Conservation (phyloP, 345 rosid genomes). For the Citrus reticulata region DNA sequence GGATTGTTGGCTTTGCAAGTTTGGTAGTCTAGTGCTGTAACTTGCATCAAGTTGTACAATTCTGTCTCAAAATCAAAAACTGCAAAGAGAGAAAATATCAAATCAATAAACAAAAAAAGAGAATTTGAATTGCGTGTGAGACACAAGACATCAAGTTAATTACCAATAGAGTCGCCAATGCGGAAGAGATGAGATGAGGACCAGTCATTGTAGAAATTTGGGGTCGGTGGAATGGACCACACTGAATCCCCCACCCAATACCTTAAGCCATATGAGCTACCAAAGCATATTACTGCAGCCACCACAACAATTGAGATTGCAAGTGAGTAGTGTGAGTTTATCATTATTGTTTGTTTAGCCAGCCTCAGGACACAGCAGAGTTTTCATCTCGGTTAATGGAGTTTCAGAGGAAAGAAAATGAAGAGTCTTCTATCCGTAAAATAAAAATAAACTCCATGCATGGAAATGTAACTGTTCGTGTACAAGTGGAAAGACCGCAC, state of each 20-base stretch:
- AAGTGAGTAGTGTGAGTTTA: not conserved
- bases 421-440: not conserved
- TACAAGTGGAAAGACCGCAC: not conserved
- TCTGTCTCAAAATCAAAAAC: conserved; percentile 36
- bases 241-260: conserved; percentile 34
- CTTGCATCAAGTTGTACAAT: conserved; percentile 37
- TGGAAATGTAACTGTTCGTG: not conserved
- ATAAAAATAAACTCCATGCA: not conserved
- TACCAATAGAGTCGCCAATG: conserved; percentile 27
- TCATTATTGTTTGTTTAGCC: not conserved
- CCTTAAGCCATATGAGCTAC: not conserved
- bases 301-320: not conserved
- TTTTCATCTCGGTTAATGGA: not conserved
- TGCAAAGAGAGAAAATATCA: not conserved
- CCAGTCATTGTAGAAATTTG: conserved; percentile 35
- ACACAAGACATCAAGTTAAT: not conserved
- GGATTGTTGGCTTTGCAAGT: conserved; percentile 28
- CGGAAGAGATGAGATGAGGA: conserved; percentile 32
- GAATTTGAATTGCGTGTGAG: not conserved
- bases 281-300: not conserved
- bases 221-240: conserved; percentile 39
- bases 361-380: not conserved
- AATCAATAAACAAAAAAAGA: not conserved
- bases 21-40: conserved; percentile 28
- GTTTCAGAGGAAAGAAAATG: not conserved